phyloP scores from a whole-genome alignment of 78 protist species.

The Diacronema lutheri region DNA sequence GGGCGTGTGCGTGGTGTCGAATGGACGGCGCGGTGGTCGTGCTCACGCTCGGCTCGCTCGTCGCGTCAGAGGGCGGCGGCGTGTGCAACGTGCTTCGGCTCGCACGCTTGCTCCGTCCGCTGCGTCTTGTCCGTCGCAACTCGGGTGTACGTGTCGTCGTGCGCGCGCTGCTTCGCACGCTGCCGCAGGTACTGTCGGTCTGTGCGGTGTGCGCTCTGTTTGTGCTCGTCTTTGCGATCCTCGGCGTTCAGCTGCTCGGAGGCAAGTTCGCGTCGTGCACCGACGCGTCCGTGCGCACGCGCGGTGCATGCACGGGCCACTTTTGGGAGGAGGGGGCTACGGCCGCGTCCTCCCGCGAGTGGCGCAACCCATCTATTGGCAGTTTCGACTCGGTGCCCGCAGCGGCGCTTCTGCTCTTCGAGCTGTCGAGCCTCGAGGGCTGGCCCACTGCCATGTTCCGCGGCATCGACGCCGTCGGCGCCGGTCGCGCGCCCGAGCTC shows the following conservation, averaged over 20 bases:
- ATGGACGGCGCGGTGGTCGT: background rate
- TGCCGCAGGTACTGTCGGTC: background rate
- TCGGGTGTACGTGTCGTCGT: background rate
- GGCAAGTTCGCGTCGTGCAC: background rate
- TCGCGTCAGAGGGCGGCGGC: no score
- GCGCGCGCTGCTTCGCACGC: background rate
- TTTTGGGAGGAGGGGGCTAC: no score
- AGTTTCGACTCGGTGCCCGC: background rate
- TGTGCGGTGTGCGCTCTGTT: background rate
- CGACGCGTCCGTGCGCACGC: background rate
- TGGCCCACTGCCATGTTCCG: constrained; percentile 23
- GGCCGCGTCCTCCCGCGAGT: background rate
- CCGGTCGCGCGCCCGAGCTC: background rate
- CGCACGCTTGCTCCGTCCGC: background rate
- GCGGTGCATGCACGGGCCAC: background rate
- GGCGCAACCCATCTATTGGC: background rate
- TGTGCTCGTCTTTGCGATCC: background rate
- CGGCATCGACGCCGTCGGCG: constrained; percentile 7
- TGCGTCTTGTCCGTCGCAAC: background rate
- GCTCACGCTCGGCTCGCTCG: background rate
- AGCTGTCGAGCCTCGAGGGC: constrained; percentile 4
- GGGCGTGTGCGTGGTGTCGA: background rate
- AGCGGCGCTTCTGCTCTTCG: constrained; percentile 20
- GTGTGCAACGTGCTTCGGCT: background rate
- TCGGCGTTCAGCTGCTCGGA: background rate